Base-by-base conservation (phyloP, 768 basidiomycete species). In the Russula vinacea region DNA sequence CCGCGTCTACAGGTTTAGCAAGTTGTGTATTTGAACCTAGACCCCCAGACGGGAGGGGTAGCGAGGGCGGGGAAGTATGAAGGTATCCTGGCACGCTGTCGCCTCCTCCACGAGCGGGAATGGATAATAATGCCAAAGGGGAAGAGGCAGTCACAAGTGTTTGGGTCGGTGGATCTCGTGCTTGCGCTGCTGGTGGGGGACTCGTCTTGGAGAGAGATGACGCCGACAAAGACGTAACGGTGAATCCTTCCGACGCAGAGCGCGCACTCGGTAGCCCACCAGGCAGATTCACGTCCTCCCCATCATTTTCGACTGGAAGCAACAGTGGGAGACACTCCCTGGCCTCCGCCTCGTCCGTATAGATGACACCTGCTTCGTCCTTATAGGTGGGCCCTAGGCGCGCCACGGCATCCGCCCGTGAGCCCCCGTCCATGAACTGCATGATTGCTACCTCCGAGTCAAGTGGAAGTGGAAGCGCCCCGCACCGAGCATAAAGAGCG, bases 271-370 rank as follows among this genome's bases (percentile, higher is more conserved):
- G 40, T 32, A 54, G 32, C 52, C 32, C 59, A n/a, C 19, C 10
- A 5, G 6, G 6, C 6, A 9, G 22, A 49, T 47, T 35, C 4
- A 17, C 5, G 2, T 47, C 60, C 10, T 54, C 52, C 5, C 2
- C 14, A 4, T 40, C 32, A 54, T 16, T 32, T 42, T 37, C 76
- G 78, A 50, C 74, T 76, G 51, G 73, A 76, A 35, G 64, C 5
- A 90, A 78, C 10, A 90, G 79, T 62, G 83, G 85, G 16, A 79
- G 77, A 66, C 84, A 88, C 70, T 90, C 89, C 79, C 81, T 78
- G 69, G 85, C 82, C 72, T 90, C 89, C 13, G 87, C 86, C 59
- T 80, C 82, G 68, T 90, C 89, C 78, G 82, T 80, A 87, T 88
- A 90, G 16, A 89, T 58, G 0, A 83, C 81, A 26, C 87, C 87